phyloP scores from a whole-genome alignment of 441 rosid genomes.

The Erodium texanum region DNA sequence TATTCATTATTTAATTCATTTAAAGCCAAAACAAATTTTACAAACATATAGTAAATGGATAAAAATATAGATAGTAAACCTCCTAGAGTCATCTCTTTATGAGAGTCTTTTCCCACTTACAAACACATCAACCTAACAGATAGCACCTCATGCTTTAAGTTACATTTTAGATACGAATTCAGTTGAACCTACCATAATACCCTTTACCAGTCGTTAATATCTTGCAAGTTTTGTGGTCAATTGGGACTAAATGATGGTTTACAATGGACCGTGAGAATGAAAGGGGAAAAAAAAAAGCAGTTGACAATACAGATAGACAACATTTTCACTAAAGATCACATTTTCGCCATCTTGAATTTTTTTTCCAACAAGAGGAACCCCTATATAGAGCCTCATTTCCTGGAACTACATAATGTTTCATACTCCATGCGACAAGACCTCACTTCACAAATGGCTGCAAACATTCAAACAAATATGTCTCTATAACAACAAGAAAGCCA shows the following conservation, averaged over 20 bases:
- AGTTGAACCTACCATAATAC: background rate
- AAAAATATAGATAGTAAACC: background rate
- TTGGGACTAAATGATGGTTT: background rate
- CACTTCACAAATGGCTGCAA: background rate
- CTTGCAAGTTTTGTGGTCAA: background rate
- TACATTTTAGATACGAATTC: background rate
- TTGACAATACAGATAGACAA: background rate
- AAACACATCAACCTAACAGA: background rate
- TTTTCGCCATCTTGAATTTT: background rate
- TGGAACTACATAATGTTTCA: background rate
- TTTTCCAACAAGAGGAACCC: background rate
- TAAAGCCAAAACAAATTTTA: background rate
- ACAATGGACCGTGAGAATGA: background rate
- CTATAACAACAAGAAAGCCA: background rate
- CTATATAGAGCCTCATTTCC: background rate
- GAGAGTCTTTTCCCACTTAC: background rate
- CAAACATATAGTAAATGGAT: background rate
- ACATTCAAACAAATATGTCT: background rate
- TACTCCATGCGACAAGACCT: background rate
- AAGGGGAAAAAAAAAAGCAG: background rate
- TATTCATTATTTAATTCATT: background rate
- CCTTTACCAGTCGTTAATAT: background rate
- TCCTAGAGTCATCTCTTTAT: background rate
- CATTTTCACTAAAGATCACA: background rate
- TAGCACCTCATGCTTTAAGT: background rate